Evolutionary conservation across 768 basidiomycete genomes (phyloP).

Genomic region (Kwoniella bestiolae): DNA sequence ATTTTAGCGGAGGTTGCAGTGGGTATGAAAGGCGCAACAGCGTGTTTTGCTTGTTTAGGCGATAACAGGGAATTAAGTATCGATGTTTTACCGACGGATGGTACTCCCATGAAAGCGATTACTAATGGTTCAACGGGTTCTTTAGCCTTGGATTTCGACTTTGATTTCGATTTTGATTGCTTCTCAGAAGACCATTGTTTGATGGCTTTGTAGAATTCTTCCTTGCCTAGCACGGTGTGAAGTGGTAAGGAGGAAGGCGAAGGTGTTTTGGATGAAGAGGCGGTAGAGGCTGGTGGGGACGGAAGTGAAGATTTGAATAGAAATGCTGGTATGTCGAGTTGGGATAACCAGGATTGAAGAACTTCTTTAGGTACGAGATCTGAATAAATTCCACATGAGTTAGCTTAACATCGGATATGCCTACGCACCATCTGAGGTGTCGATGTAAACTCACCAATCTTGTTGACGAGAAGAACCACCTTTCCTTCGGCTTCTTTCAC

Average conservation of each 20-base stretch:
- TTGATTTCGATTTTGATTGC: slow-evolving; percentile 23
- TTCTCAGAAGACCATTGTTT: slow-evolving; percentile 48
- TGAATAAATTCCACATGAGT: slow-evolving; percentile 52
- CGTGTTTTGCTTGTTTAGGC: slow-evolving; percentile 58
- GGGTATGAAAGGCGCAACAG: slow-evolving; percentile 64
- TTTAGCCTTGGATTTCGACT: slow-evolving; percentile 8
- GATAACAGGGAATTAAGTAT: slow-evolving; percentile 78
- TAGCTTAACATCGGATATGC: not conserved
- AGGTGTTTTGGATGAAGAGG: slow-evolving; percentile 28
- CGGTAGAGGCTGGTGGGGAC: slow-evolving; percentile 15
- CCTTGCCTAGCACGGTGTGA: slow-evolving; percentile 30
- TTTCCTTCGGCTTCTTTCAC: slow-evolving; percentile 60
- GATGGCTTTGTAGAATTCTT: slow-evolving; percentile 38
- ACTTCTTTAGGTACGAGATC: slow-evolving; percentile 81
- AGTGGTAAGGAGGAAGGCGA: slow-evolving; percentile 7
- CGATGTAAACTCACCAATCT: slow-evolving; percentile 70
- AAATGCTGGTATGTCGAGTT: slow-evolving; percentile 69
- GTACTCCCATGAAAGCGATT: slow-evolving; percentile 80
- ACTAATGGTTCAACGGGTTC: slow-evolving; percentile 61
- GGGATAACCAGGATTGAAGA: slow-evolving; percentile 69
- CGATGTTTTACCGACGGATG: slow-evolving; percentile 85
- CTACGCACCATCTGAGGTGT: too few species aligned
- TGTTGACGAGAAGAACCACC: slow-evolving; percentile 76
- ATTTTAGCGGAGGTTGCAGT: slow-evolving; percentile 59
- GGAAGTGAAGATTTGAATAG: slow-evolving; percentile 69